These are phyloP conservation scores for Suhomyces xylopsoci DNA, from an alignment of 805 yeast species.

Conservation along the genomic window DNA sequence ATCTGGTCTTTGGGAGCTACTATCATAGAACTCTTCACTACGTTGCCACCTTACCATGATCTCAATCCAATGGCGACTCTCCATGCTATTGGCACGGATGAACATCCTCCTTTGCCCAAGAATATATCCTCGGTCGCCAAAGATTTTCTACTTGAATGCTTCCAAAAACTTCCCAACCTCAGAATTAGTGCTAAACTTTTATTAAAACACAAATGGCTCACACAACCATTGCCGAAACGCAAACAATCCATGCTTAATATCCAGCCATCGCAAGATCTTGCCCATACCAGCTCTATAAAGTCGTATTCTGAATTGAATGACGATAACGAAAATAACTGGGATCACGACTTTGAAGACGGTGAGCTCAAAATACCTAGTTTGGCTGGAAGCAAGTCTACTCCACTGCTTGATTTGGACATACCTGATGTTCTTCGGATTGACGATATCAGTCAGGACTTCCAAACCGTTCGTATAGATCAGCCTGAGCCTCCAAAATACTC, in stretches of 20 bases:
- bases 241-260: background rate
- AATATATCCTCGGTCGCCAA: constrained; percentile 40
- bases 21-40: constrained; percentile 78
- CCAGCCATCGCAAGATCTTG: constrained; percentile 1
- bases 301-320: constrained; percentile 28
- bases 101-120: constrained; percentile 65
- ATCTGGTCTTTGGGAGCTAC: constrained; percentile 97
- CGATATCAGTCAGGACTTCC: constrained; percentile 9
- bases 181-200: constrained; percentile 57
- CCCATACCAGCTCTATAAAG: constrained; percentile 17
- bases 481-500: constrained; percentile 7
- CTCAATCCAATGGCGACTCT: constrained; percentile 73
- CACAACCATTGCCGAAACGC: constrained; percentile 1
- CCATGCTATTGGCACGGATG: constrained; percentile 79
- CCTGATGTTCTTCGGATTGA: constrained; percentile 1
- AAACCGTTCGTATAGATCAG: constrained; percentile 4
- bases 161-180: constrained; percentile 62
- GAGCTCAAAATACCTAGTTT: constrained; percentile 13
- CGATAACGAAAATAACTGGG: constrained; percentile 28
- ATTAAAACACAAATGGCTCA: constrained; percentile 61
- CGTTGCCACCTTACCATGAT: constrained; percentile 82
- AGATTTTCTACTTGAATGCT: constrained; percentile 65
- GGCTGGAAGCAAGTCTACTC: background rate
- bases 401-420: background rate
- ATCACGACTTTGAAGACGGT: constrained; percentile 28